Percentiles rank a stretch among this genome's conserved stretches.
phyloP scores from a whole-genome alignment of 2,329 filamentous ascomycete genomes.

The Ramularia endophylla region DNA sequence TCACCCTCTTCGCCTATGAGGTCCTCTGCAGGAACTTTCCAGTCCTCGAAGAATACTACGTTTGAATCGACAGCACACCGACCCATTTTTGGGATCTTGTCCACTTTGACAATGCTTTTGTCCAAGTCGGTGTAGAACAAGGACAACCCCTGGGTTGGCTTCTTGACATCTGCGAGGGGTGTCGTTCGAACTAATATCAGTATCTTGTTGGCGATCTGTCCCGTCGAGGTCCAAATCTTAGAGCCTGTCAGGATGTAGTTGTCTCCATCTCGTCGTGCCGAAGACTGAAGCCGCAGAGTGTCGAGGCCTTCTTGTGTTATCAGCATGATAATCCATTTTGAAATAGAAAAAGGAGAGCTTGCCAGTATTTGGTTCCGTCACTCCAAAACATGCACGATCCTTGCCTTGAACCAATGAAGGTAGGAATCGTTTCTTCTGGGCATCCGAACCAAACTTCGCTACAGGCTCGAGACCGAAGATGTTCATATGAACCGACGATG shows the following conservation, averaged over 20 bases:
- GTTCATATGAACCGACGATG: slow-evolving; percentile 43
- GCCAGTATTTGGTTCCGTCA: too few relatives aligned
- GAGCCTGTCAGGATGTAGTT: slow-evolving; percentile 36
- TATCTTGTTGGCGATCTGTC: slow-evolving; percentile 40
- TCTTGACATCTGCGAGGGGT: slow-evolving; percentile 36
- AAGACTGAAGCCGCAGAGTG: slow-evolving; percentile 36
- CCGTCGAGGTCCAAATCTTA: slow-evolving; percentile 44
- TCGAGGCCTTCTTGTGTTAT: slow-evolving; percentile 32
- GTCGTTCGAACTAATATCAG: slow-evolving; percentile 40
- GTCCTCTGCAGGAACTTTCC: slow-evolving; percentile 35
- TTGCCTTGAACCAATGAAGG: slow-evolving; percentile 35
- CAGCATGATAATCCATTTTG: too few relatives aligned
- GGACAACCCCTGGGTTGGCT: slow-evolving; percentile 38
- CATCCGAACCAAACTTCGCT: slow-evolving; percentile 39
- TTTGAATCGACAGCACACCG: slow-evolving; percentile 42
- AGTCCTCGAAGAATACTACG: slow-evolving; percentile 40
- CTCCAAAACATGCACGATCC: slow-evolving; percentile 54
- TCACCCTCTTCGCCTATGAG: slow-evolving; percentile 38
- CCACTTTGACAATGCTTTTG: slow-evolving; percentile 32
- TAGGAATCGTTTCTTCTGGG: slow-evolving; percentile 38
- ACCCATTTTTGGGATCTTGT: slow-evolving; percentile 44
- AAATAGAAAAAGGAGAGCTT: too few relatives aligned
- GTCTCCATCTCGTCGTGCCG: slow-evolving; percentile 27
- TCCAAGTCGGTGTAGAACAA: slow-evolving; percentile 43
- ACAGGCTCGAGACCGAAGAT: slow-evolving; percentile 44